Base-by-base conservation (phyloP, 2,329 filamentous ascomycete genomes). In the Furcasterigmium sp. region DNA sequence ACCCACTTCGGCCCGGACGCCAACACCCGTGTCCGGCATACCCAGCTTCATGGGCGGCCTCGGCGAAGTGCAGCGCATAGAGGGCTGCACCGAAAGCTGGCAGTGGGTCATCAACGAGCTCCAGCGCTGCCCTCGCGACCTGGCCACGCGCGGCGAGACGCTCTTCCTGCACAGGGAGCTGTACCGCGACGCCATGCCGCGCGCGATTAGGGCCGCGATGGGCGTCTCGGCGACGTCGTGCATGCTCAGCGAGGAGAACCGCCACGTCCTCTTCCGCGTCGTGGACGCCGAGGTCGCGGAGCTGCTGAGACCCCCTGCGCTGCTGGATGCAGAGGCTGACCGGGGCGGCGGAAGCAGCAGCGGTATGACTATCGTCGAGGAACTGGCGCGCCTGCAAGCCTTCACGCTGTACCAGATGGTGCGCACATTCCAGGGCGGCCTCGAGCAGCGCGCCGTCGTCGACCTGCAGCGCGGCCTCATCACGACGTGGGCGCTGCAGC, bases 21-120 rank as follows among this genome's bases (percentile, higher is more conserved):
- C n/a, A n/a, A n/a, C n/a, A n/a, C n/a, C 25, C 9, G 18, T 19
- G 13, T 28, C 13, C 25, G 13, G 25, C 25, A 8, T 28, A 8
- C 25, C 25, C 25, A 28, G 13, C 25, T 28, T 34, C 28, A 18
- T 41, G 10, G 39, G 39, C 13, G 15, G 15, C 8, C 39, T 41
- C 8, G 39, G 39, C 15, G 39, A 41, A 23, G 13, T 32, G 14
- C 39, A 17, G 28, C 39, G 25, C 4, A 23, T 41, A 10, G 15
- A 41, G 13, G 39, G 39, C 14, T 34, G 39, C 26, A 32, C 26
- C 5, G 15, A 21, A 20, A 41, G 25, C 4, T 41, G 39, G 39
- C 39, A 41, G 19, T 41, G 39, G 39, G 29, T 41, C 26, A 32
- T 32, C 10, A 18, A 41, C 39, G 13, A 41, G 28, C 17, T 41